Percentiles rank a stretch among this genome's conserved stretches.
These are phyloP conservation scores for Colletotrichum destructivum DNA, from an alignment of 2,329 filamentous ascomycete genomes.

Conservation along the genomic window DNA sequence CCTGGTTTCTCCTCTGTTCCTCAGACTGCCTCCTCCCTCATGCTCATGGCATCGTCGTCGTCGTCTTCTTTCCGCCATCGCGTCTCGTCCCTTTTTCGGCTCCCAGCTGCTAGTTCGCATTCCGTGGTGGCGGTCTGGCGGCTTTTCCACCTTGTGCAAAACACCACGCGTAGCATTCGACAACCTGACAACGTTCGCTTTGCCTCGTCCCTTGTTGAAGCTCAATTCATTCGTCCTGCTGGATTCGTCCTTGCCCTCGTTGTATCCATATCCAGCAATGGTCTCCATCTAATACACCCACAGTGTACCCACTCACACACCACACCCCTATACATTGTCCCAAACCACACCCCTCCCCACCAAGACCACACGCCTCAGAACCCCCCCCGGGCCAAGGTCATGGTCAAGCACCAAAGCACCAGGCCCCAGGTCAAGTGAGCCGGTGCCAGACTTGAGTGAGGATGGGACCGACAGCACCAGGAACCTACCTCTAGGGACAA, in stretches of 20 bases:
- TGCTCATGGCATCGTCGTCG: conserved; percentile 46
- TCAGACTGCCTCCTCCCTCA: conserved; percentile 39
- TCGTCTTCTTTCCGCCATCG: conserved; percentile 7
- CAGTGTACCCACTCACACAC: neutral
- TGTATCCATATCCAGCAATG: neutral
- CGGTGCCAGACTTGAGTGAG: neutral
- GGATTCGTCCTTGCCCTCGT: neutral
- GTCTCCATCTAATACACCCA: neutral
- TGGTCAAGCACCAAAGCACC: conserved; percentile 19
- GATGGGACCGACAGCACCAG: too few relatives aligned
- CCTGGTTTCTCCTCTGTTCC: conserved; percentile 8
- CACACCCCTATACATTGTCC: neutral
- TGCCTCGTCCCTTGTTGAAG: neutral
- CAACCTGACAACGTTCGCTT: neutral
- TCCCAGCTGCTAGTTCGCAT: neutral
- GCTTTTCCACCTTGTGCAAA: conserved; percentile 2
- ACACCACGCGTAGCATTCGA: neutral
- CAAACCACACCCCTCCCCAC: neutral
- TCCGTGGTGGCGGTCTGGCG: conserved; percentile 5
- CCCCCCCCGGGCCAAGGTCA: conserved; percentile 4
- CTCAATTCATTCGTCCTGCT: neutral
- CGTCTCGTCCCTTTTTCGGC: conserved; percentile 38
- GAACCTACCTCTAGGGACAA: neutral
- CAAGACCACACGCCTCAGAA: conserved; percentile 17
- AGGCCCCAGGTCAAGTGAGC: conserved; percentile 1